Evolutionary conservation across 1,284 basidiomycete genomes (phyloP).

Genomic region (Ustilago shanxiensis): DNA sequence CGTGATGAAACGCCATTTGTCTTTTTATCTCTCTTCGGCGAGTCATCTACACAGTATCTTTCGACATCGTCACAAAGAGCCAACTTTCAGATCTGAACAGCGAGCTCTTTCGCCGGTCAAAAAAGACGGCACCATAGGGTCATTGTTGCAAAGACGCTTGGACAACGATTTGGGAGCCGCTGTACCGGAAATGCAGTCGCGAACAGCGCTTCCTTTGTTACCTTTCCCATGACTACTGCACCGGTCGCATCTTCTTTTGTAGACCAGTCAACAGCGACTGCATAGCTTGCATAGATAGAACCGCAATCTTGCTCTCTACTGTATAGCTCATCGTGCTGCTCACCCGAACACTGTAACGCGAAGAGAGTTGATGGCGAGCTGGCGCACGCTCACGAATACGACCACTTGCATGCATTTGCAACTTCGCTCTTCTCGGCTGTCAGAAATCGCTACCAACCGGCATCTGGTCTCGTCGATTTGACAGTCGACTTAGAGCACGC

Average conservation of each 20-base stretch:
- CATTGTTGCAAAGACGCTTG: background rate
- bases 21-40: constrained; percentile 1
- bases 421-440: constrained; percentile 4
- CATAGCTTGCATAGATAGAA: background rate
- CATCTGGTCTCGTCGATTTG: background rate
- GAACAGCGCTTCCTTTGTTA: background rate
- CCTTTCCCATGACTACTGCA: background rate
- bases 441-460: constrained; percentile 3
- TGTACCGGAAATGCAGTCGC: background rate
- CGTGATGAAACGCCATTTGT: background rate
- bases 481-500: too few species aligned
- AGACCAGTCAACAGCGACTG: background rate
- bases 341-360: too few species aligned
- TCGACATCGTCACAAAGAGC: background rate
- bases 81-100: too few species aligned
- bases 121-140: background rate
- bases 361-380: too few species aligned
- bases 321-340: too few species aligned
- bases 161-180: background rate
- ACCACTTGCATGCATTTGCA: background rate
- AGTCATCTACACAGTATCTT: background rate
- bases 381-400: background rate
- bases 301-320: too few species aligned
- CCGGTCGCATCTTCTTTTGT: background rate
- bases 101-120: too few species aligned